Evolutionary conservation across 345 rosid species (phyloP).

Genomic region (Aurinia saxatilis): DNA sequence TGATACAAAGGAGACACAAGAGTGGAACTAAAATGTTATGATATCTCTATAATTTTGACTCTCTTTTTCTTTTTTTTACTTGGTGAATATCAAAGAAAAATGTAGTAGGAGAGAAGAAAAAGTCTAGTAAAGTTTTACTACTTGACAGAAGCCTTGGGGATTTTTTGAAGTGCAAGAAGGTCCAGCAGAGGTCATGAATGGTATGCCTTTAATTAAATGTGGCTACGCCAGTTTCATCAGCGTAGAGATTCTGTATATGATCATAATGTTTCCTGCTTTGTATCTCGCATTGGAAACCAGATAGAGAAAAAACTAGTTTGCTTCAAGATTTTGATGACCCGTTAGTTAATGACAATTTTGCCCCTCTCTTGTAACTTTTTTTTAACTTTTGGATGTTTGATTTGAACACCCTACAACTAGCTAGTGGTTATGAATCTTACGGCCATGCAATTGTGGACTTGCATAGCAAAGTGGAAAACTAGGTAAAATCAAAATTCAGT

Average conservation of each 20-base stretch:
- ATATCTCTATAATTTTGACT: no score
- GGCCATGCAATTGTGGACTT: background rate
- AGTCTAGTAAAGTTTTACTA: constrained; percentile 29
- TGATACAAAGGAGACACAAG: no score
- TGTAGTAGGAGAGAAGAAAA: background rate
- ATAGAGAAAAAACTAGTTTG: no score
- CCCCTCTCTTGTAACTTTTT: no score
- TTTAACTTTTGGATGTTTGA: no score
- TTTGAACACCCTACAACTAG: no score
- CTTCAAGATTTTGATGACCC: no score
- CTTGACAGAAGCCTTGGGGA: constrained; percentile 73
- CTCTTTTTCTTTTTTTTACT: background rate
- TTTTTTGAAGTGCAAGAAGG: constrained; percentile 73
- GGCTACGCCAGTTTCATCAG: constrained; percentile 89
- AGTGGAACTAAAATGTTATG: no score
- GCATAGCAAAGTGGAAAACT: background rate
- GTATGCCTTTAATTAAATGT: constrained; percentile 84
- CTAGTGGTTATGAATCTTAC: no score
- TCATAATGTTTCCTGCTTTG: no score
- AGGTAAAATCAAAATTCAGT: background rate
- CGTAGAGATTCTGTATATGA: constrained; percentile 81
- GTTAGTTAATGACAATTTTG: no score
- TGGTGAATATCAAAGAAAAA: background rate
- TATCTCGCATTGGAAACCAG: no score
- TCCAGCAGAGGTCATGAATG: constrained; percentile 90